These are phyloP conservation scores for Populus alba DNA, from an alignment of 345 rosid species.

Conservation along the genomic window DNA sequence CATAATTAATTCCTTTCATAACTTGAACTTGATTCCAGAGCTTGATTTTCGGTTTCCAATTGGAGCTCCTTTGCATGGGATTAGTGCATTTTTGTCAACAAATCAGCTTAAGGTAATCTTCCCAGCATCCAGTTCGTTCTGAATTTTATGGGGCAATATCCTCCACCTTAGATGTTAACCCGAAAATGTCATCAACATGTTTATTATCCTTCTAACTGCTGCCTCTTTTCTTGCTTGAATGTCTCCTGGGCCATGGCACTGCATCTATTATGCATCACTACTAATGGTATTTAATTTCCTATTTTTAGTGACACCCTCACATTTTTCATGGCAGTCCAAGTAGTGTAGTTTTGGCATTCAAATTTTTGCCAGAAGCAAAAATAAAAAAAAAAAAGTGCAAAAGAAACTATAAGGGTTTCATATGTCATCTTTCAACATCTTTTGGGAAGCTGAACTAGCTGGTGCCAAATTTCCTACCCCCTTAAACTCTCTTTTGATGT, in stretches of 20 bases:
- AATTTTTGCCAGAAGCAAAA: not conserved
- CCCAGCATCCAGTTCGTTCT: not conserved
- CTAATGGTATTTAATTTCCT: not conserved
- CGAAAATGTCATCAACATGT: not conserved
- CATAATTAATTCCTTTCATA: conserved; percentile 4
- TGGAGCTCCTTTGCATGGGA: conserved; percentile 98
- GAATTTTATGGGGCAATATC: not conserved
- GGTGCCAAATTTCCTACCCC: not conserved
- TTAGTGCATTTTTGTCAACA: conserved; percentile 74
- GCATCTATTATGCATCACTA: not conserved
- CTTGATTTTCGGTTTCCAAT: conserved; percentile 90
- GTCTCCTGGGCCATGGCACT: not conserved
- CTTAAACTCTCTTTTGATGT: conserved; percentile 12
- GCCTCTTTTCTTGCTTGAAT: not conserved
- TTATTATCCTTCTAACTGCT: not conserved
- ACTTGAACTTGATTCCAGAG: conserved; percentile 50
- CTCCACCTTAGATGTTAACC: not conserved
- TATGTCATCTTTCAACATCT: not conserved
- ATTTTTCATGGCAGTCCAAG: not conserved
- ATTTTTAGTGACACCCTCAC: not conserved
- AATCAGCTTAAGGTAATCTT: conserved; percentile 76
- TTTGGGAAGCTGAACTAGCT: not conserved
- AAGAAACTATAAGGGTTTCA: not conserved
- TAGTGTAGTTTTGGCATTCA: not conserved
- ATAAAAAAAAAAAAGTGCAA: not conserved